Percentiles rank a stretch among this genome's conserved stretches.
Evolutionary conservation across 768 basidiomycete genomes (phyloP).

Genomic region (Boletus rufocinnamomeus): DNA sequence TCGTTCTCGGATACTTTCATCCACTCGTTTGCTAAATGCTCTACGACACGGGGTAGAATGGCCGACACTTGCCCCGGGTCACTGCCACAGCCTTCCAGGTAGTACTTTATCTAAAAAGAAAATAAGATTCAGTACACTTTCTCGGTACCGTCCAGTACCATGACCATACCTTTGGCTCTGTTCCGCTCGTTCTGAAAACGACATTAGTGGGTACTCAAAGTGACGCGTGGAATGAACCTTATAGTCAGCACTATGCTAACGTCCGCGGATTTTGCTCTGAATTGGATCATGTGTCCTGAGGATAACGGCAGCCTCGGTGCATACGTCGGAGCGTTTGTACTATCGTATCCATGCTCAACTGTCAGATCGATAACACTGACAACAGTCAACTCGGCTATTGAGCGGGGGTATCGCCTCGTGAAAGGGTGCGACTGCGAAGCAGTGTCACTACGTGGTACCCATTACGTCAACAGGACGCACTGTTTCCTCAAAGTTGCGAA

Average conservation of each 20-base stretch:
- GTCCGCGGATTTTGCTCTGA: conserved; percentile 51
- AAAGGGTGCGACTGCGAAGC: conserved; percentile 20
- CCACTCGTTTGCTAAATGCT: conserved; percentile 67
- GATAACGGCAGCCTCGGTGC: conserved; percentile 67
- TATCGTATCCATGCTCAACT: conserved; percentile 63
- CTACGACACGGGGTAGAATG: conserved; percentile 56
- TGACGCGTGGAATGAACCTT: conserved; percentile 45
- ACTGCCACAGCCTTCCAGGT: conserved; percentile 76
- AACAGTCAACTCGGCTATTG: conserved; percentile 61
- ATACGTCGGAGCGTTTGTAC: conserved; percentile 65
- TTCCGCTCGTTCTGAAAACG: conserved; percentile 73
- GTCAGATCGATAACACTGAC: conserved; percentile 75
- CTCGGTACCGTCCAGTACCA: background rate
- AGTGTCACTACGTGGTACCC: background rate
- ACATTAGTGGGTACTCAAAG: background rate
- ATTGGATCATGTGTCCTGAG: conserved; percentile 85
- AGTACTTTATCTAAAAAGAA: conserved; percentile 72
- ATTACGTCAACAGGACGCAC: conserved; percentile 16
- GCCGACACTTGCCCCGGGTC: conserved; percentile 47
- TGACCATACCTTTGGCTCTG: conserved; percentile 75
- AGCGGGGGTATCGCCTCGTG: conserved; percentile 52
- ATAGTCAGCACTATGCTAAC: conserved; percentile 67
- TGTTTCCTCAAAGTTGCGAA: conserved; percentile 59
- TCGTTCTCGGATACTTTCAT: conserved; percentile 60
- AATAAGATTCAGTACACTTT: background rate